Base-by-base conservation (phyloP, 1,284 basidiomycete genomes). In the Apiotrichum laibachii region DNA sequence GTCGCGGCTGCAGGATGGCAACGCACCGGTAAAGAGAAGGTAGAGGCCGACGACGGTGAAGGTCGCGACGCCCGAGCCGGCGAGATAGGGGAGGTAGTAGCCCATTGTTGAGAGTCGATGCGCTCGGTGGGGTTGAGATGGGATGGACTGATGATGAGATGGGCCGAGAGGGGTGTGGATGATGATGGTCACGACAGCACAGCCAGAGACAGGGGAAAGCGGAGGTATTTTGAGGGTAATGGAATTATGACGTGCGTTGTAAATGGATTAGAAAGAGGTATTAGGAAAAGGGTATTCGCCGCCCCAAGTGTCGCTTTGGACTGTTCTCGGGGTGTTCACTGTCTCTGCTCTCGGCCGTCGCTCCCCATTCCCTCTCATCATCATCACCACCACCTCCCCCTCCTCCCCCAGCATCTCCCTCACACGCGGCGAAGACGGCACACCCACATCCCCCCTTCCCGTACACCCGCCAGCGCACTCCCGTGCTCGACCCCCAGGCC, bases 21-120 rank as follows among this genome's bases (percentile, higher is more conserved):
- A 67, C 71, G 35, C 66, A 90, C 90, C 90, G 54, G 91, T 92
- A 72, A 93, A 89, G 62, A 94, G 82, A 31, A 93, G 82, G 75
- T 94, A 94, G 47, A 94, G 82, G 16, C 87, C 88, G 63, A 91
- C 82, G 55, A 88, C 72, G 63, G 91, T 82, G 52, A 87, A 72
- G 44, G 44, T 15, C 15, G 49, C 44, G 33, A 31, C 49, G 49
- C 43, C 55, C n/a, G 42, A 22, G 31, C 49, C 48, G 42, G 33
- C 44, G 35, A 35, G 34, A 43, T 56, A 56, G 49, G 42, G 47
- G 40, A 49, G 47, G 42, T 43, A 47, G 51, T 59, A 59, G 53
- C 53, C 61, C 61, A 62, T 62, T 21, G 44, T 51, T 33, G 31
- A 26, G 16, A 33, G 15, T 48, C 31, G 8, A 15, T 2, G 11